Evolutionary conservation across 108 stramenopile species (phyloP), one percentile per base, ranked within the genome.

Genomic region (Licmophora abbreviata): DNA sequence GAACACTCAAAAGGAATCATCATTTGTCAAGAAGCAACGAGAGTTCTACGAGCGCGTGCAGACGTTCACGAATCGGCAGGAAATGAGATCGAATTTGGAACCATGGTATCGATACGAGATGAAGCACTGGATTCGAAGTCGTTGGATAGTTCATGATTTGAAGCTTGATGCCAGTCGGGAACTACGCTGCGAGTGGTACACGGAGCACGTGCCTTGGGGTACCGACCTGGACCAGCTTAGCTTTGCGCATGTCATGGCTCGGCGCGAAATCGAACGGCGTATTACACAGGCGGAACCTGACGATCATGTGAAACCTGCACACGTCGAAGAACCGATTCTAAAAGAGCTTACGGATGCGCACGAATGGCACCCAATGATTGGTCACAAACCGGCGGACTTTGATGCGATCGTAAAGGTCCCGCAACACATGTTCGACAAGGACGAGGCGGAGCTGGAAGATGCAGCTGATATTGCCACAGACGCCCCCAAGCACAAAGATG

Each of bases 111-210:
- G 64, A 1, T 81, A 74, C 37, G 50, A 52, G 35, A 70, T 83
- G 62, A 61, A 77, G 34, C 69, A 80, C 44, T 88, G 81, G 63
- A 78, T 81, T 20, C 75, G 83, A 27, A 66, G 76, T 3, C 64
- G 73, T 25, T 88, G 87, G 87, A 51, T 88, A 29, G 37, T 88
- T 3, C 81, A 88, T 60, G 75, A 88, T 47, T 51, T 82, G 43
- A 58, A 66, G 25, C 43, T 76, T 29, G 78, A 75, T 47, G 87
- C 84, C 35, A 73, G 64, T 31, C 66, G 76, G 29, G 64, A 77
- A 34, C 55, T 88, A 4, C 79, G 87, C 34, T 88, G 87, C 47
- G 78, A 88, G 38, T 88, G 87, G 87, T 88, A 81, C 55, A 68
- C 64, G 30, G 87, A 88, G 50, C 80, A 84, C 38, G 44, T 71